Conservation (phyloP, 2,329 filamentous ascomycete species). For the Fusarium longipes region DNA sequence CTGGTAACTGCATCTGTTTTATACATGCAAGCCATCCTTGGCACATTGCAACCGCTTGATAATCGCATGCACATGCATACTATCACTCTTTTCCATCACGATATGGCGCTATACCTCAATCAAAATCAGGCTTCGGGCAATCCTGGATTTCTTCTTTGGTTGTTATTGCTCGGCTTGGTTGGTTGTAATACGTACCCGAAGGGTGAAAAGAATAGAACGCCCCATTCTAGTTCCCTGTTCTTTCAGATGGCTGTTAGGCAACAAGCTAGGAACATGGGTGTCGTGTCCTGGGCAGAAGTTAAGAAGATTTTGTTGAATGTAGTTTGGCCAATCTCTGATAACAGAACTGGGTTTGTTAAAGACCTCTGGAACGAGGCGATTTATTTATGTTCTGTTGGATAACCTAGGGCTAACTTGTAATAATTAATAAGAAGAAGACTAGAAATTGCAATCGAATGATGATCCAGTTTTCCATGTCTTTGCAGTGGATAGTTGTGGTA, state of each 20-base stretch:
- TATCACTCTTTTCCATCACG: background rate
- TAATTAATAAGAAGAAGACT: too few relatives aligned
- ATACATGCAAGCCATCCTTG: background rate
- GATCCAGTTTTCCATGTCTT: too few relatives aligned
- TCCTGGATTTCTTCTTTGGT: background rate
- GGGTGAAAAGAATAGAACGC: background rate
- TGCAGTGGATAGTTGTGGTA: too few relatives aligned
- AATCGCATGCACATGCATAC: background rate
- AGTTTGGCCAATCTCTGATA: background rate
- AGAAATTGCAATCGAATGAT: too few relatives aligned
- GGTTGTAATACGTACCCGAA: background rate
- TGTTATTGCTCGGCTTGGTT: background rate
- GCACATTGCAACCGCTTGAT: background rate
- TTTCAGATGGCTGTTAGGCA: background rate
- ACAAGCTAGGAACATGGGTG: background rate
- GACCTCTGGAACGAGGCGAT: slow-evolving; percentile 11
- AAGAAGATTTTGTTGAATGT: background rate
- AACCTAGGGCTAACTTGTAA: background rate
- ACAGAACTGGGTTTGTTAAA: background rate
- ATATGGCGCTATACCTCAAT: background rate
- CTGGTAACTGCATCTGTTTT: background rate
- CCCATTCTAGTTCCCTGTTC: background rate
- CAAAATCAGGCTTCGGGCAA: background rate
- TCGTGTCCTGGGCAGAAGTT: slow-evolving; percentile 1
- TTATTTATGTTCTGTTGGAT: background rate